phyloP scores from a whole-genome alignment of 2,329 filamentous ascomycete species.

The Fusarium nematophilum region DNA sequence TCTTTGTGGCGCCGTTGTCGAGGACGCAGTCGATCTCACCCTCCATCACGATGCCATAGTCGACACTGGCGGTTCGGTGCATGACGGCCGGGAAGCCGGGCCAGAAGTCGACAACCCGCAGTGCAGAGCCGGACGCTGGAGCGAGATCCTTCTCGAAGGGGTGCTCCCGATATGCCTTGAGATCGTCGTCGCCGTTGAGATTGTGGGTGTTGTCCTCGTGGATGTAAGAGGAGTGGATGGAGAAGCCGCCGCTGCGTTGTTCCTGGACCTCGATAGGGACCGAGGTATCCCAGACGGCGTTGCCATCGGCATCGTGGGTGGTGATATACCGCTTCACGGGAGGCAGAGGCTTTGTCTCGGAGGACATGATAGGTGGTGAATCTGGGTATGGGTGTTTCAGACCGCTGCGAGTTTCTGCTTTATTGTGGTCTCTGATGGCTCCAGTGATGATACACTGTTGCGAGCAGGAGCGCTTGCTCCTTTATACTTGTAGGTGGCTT shows the following conservation, averaged over 20 bases:
- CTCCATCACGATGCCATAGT: constrained; percentile 37
- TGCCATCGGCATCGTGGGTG: constrained; percentile 31
- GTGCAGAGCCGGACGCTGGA: constrained; percentile 29
- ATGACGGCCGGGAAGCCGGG: constrained; percentile 31
- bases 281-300: constrained; percentile 32
- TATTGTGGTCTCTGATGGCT: background rate
- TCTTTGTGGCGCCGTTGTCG: constrained; percentile 31
- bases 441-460: background rate
- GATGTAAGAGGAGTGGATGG: constrained; percentile 32
- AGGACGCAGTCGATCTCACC: constrained; percentile 38
- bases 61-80: constrained; percentile 40
- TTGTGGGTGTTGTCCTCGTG: constrained; percentile 28
- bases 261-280: constrained; percentile 27
- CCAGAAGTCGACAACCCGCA: constrained; percentile 39
- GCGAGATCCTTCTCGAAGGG: constrained; percentile 30
- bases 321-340: constrained; percentile 37
- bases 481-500: background rate
- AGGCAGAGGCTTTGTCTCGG: constrained; percentile 25
- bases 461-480: background rate
- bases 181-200: constrained; percentile 27
- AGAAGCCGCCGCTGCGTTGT: constrained; percentile 32
- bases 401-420: background rate
- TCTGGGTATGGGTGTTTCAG: background rate
- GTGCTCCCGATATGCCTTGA: constrained; percentile 32
- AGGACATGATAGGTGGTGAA: constrained; percentile 16